Percentiles rank a stretch among this genome's conserved stretches.
phyloP scores from a whole-genome alignment of 2,329 filamentous ascomycete species.

The Dactylellina parvicollis region DNA sequence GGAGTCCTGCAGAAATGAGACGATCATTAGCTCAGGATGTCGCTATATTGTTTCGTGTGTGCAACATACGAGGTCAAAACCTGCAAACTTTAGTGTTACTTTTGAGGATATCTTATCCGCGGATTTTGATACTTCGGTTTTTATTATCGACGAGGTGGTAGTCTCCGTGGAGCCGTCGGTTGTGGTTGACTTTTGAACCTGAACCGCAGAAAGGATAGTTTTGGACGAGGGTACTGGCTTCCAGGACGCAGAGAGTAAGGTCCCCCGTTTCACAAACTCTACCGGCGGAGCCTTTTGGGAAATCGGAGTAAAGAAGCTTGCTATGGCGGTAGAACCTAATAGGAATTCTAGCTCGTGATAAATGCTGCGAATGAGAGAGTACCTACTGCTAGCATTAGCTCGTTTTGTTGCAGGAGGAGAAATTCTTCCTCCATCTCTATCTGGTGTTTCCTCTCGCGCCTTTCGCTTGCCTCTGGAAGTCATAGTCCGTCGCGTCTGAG shows the following conservation, averaged over 20 bases:
- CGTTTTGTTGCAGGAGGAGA: slow-evolving; percentile 41
- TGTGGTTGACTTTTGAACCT: background rate
- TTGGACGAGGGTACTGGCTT: slow-evolving; percentile 10
- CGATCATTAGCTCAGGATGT: slow-evolving; percentile 44
- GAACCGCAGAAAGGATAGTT: slow-evolving; percentile 1
- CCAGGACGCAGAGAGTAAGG: slow-evolving; percentile 28
- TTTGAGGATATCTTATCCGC: slow-evolving; percentile 60
- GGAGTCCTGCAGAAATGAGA: slow-evolving; percentile 71
- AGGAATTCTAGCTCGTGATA: background rate
- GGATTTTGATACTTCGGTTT: background rate
- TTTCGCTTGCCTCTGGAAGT: slow-evolving; percentile 43
- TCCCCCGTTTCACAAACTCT: slow-evolving; percentile 26
- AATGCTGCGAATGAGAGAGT: background rate
- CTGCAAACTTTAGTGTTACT: slow-evolving; percentile 69
- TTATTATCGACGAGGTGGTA: background rate
- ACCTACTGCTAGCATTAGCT: slow-evolving; percentile 5
- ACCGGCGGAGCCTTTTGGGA: slow-evolving; percentile 40
- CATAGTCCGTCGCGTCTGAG: slow-evolving; percentile 25
- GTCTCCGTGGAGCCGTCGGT: background rate
- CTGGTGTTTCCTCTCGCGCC: slow-evolving; percentile 40
- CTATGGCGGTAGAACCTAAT: slow-evolving; percentile 4
- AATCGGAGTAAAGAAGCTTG: slow-evolving; percentile 40
- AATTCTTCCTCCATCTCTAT: slow-evolving; percentile 20
- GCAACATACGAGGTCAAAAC: slow-evolving; percentile 72
- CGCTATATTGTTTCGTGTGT: background rate